phyloP scores from a whole-genome alignment of 163 green algal genomes.

The Coccomyxa subellipsoidea region DNA sequence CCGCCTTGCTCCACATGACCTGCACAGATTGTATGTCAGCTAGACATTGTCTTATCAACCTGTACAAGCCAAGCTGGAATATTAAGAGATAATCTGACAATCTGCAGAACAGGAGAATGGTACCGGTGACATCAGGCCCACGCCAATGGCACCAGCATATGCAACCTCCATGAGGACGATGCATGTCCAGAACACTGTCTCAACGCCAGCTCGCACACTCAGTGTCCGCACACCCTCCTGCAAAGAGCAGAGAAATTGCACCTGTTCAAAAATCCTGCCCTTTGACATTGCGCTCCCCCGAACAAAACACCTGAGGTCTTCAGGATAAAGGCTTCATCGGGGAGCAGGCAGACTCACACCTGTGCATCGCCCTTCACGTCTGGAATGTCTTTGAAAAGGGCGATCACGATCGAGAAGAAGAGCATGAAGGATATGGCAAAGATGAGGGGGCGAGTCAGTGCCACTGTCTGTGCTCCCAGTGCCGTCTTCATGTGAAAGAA shows the following conservation, averaged over 20 bases:
- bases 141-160: slow-evolving; percentile 55
- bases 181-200: slow-evolving; percentile 79
- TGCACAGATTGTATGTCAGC: slow-evolving; percentile 10
- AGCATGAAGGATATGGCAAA: slow-evolving; percentile 91
- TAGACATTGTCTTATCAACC: background rate
- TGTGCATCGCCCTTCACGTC: slow-evolving; percentile 80
- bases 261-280: too few species aligned
- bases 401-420: slow-evolving; percentile 87
- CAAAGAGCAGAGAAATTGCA: background rate
- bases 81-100: background rate
- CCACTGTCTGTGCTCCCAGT: slow-evolving; percentile 25
- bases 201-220: slow-evolving; percentile 68
- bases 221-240: slow-evolving; percentile 74
- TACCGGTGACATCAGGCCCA: slow-evolving; percentile 37
- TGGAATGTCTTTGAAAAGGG: slow-evolving; percentile 95
- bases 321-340: too few species aligned
- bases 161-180: slow-evolving; percentile 61
- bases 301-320: too few species aligned
- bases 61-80: background rate
- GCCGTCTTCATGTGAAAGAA: slow-evolving; percentile 77
- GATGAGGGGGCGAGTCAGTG: slow-evolving; percentile 54
- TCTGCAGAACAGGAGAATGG: background rate
- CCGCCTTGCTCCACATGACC: slow-evolving; percentile 29
- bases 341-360: slow-evolving; percentile 18
- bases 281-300: too few species aligned